Conservation (phyloP, 139 green algal species). For the Chlamydomonas sphaeroides region DNA sequence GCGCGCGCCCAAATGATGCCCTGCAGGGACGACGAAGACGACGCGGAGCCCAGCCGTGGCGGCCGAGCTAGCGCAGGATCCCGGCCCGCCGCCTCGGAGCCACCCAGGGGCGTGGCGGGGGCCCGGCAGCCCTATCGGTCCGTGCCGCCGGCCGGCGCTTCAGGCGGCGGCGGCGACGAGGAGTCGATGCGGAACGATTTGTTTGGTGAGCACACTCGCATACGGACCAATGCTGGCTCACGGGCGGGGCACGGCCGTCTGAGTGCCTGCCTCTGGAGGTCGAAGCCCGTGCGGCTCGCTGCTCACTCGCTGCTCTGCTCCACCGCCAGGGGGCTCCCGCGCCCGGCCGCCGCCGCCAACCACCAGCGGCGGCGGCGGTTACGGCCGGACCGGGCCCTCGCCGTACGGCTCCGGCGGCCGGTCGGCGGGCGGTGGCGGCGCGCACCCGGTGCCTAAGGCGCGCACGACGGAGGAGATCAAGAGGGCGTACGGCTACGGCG, state of each 20-base stretch:
- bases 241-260: too few species aligned
- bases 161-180: background rate
- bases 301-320: too few species aligned
- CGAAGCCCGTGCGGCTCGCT: too few species aligned
- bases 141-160: too few species aligned
- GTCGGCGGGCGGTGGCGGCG: background rate
- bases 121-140: too few species aligned
- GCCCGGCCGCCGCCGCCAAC: background rate
- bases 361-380: background rate
- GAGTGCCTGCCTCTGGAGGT: too few species aligned
- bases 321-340: too few species aligned
- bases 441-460: background rate
- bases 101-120: background rate
- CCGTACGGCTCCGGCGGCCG: background rate
- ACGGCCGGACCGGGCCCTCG: background rate
- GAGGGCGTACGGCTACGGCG: constrained; percentile 47
- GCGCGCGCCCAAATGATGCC: too few species aligned
- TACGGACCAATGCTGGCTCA: too few species aligned
- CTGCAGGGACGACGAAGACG: constrained; percentile 21
- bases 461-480: constrained; percentile 58
- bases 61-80: too few species aligned
- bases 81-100: background rate
- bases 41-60: background rate
- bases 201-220: constrained; percentile 40
- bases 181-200: background rate